phyloP scores from a whole-genome alignment of 177 flowering plant species.

The Viscum album region DNA sequence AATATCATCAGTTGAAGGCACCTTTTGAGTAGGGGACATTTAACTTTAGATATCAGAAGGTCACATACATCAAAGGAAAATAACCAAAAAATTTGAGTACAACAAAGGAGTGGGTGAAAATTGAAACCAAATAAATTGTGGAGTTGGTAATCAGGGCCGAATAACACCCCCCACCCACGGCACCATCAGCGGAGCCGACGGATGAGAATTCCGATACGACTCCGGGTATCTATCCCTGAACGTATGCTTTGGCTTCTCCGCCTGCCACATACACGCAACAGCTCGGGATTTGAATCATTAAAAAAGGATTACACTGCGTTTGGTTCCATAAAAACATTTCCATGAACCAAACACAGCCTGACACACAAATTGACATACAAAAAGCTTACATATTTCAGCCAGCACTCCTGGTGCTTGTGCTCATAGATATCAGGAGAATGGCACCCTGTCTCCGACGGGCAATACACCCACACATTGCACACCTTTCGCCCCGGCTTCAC shows the following conservation, averaged over 20 bases:
- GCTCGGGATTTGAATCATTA: background rate
- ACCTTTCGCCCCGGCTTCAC: slow-evolving; percentile 67
- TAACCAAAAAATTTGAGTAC: too few relatives aligned
- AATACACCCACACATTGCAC: slow-evolving; percentile 97
- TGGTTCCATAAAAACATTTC: too few relatives aligned
- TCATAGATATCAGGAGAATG: slow-evolving; percentile 88
- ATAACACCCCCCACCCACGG: slow-evolving; percentile 88
- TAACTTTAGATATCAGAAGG: too few relatives aligned
- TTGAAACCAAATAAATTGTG: too few relatives aligned
- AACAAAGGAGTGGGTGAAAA: too few relatives aligned
- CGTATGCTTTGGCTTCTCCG: slow-evolving; percentile 45
- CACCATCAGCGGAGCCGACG: slow-evolving; percentile 60
- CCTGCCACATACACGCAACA: slow-evolving; percentile 40
- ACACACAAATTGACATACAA: too few relatives aligned
- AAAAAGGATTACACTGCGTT: background rate
- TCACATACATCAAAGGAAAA: too few relatives aligned
- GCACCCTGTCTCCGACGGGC: slow-evolving; percentile 83
- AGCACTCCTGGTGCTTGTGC: slow-evolving; percentile 83
- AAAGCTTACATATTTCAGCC: slow-evolving; percentile 84
- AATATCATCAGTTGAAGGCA: too few relatives aligned
- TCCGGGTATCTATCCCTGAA: slow-evolving; percentile 70
- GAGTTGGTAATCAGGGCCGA: slow-evolving; percentile 36
- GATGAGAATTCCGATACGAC: slow-evolving; percentile 57
- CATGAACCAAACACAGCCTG: too few relatives aligned
- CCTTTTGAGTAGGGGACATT: too few relatives aligned